phyloP scores from a whole-genome alignment of 495 filamentous ascomycete genomes.

The Jackrogersella multiformis region DNA sequence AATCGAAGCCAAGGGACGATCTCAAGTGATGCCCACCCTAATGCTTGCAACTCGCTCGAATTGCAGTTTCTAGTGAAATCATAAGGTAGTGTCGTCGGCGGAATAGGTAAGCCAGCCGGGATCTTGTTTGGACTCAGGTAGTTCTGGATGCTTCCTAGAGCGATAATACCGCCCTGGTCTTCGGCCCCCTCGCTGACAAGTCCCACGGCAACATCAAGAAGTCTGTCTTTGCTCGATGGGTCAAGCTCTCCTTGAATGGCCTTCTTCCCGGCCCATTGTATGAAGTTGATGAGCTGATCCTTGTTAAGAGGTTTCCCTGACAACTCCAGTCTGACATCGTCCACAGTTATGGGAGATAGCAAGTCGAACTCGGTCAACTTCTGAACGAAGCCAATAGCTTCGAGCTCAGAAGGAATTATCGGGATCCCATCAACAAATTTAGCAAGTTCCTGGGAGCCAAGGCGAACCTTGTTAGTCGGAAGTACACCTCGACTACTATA shows the following conservation, averaged over 20 bases:
- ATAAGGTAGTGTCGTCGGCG: conserved; percentile 84
- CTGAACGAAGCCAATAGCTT: conserved; percentile 72
- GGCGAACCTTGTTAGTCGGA: conserved; percentile 76
- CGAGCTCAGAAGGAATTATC: conserved; percentile 79
- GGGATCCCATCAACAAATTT: conserved; percentile 91
- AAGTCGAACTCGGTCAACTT: conserved; percentile 81
- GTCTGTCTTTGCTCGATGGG: conserved; percentile 62
- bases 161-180: conserved; percentile 70
- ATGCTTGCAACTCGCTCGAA: conserved; percentile 68
- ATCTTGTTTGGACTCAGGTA: conserved; percentile 80
- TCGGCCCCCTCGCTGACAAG: conserved; percentile 71
- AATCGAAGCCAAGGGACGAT: conserved; percentile 85
- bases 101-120: conserved; percentile 81
- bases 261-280: conserved; percentile 80
- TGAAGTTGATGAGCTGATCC: conserved; percentile 78
- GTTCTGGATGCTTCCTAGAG: conserved; percentile 75
- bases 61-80: conserved; percentile 68
- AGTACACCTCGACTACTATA: conserved; percentile 87
- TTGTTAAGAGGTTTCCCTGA: conserved; percentile 77
- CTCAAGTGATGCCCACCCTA: conserved; percentile 85
- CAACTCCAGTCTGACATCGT: conserved; percentile 84
- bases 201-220: conserved; percentile 84
- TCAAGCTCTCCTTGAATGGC: conserved; percentile 74
- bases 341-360: conserved; percentile 83
- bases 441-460: conserved; percentile 80